Evolutionary conservation across 2,329 filamentous ascomycete genomes (phyloP), one percentile per base, ranked within the genome.

Genomic region (Phyllosticta citriasiana): DNA sequence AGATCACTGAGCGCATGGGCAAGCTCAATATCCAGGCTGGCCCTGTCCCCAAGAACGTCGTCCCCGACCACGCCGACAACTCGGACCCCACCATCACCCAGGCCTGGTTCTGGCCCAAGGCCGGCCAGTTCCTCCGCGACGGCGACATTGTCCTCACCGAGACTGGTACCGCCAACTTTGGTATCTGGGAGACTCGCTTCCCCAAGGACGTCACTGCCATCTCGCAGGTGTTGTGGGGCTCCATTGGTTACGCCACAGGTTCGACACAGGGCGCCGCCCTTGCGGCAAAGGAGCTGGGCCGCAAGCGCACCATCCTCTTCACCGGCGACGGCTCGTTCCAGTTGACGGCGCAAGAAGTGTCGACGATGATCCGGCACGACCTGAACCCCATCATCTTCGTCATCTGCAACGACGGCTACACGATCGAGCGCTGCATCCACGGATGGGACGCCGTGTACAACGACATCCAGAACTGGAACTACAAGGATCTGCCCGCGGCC

Each of bases 301-400:
- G 74, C 35, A 78, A 83, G 57, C 78, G 91, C 63, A 91, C 88
- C 0, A 86, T 97, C 54, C 79, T 96, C 47, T 92, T 95, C 69
- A 89, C 91, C n/a, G 91, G 91, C 25, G 91, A 96, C 68, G 91
- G 91, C 27, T 90, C 86, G 62, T 86, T 95, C 74, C 90, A 96
- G 72, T 80, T 96, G 62, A 95, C 90, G 0, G 87, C 84, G 0
- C 91, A 96, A 72, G 91, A 94, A 74, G 71, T 96, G 65, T 88
- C 85, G 73, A 94, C 90, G 10, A 93, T 96, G 82, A 83, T 96
- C 65, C 82, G 86, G 30, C 86, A 89, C 63, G 80, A 82, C 25
- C 78, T 96, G 62, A 86, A 87, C 64, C 84, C 89, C 22, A 93
- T 91, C 69, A 86, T 96, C 64, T 93, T 96, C 72, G 80, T 94